Percentiles rank a stretch among this genome's conserved stretches.
Conservation (phyloP, 495 filamentous ascomycete species). For the Saxophila tyrrhenica region DNA sequence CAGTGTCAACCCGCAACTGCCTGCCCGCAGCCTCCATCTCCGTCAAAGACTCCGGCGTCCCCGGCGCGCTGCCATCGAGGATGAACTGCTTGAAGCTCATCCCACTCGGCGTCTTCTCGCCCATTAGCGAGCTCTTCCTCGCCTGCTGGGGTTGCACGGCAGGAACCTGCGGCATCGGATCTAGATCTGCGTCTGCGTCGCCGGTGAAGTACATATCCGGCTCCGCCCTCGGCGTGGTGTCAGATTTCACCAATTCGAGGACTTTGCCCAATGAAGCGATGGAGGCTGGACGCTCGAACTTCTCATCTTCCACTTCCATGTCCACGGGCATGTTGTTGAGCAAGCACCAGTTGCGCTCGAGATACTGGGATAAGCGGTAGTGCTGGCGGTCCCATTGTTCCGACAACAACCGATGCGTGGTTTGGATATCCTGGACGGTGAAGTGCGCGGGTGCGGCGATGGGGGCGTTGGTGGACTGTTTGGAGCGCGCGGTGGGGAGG, state of each 20-base stretch:
- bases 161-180: background rate
- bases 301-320: slow-evolving; percentile 27
- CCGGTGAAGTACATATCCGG: slow-evolving; percentile 23
- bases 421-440: slow-evolving; percentile 32
- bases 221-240: slow-evolving; percentile 30
- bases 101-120: background rate
- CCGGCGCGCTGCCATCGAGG: slow-evolving; percentile 3
- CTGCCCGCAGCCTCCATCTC: background rate
- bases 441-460: slow-evolving; percentile 7
- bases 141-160: background rate
- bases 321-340: slow-evolving; percentile 33
- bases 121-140: background rate
- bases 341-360: slow-evolving; percentile 51
- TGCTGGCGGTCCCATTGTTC: slow-evolving; percentile 54
- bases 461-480: slow-evolving; percentile 5
- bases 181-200: background rate
- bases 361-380: slow-evolving; percentile 44
- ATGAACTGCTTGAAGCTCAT: slow-evolving; percentile 16
- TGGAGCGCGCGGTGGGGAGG: background rate
- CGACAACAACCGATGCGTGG: slow-evolving; percentile 41
- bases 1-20: slow-evolving; percentile 9
- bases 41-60: slow-evolving; percentile 1
- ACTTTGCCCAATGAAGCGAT: slow-evolving; percentile 25
- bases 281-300: slow-evolving; percentile 26
- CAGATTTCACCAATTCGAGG: slow-evolving; percentile 26